Base-by-base conservation (phyloP, 441 rosid species). In the Pelargonium fulgidum region DNA sequence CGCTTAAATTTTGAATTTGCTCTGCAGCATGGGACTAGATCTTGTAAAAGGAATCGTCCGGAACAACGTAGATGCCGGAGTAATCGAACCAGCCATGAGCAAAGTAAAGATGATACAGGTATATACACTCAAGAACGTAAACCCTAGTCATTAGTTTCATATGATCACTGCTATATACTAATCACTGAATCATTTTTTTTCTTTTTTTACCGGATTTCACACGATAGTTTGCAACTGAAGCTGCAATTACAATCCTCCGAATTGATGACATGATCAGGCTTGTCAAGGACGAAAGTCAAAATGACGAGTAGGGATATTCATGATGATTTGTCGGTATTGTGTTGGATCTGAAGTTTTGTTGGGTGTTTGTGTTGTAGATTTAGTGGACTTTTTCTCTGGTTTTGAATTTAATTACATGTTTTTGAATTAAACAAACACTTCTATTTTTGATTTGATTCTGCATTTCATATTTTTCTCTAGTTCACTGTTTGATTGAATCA, bases 21-120 rank as follows among this genome's bases (percentile, higher is more conserved):
- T 59, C 66, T 83, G 86, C 88, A 95, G 97, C 84, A 90, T 92
- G 98, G 97, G 99, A 68, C 83, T 94, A 50, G 98, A 94, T 73
- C 97, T 94, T 39, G 68, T 76, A 52, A 94, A 90, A 56, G 99
- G 98, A 14, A 78, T 82, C 1, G 70, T 89, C 72, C 92, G 98
- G 14, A 93, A 91, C 88, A 93, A 90, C 82, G 79, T 93, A 70
- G 99, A 91, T 77, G 99, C 98, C 7, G 98, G 97, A 75, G 96
- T 93, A 41, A 90, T 94, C 20, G 99, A 95, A 70, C 98, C 99
- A 4, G 99, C 98, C 44, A 95, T 95, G 99, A 95, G 99, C 93
- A 95, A 95, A 90, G 98, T 95, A 74, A 95, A 95, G 85, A 95
- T 95, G 59, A 86, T 95, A 81, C 98, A 95, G 99, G 99, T 92